Conservation (phyloP, 2,329 filamentous ascomycete genomes). For the Talaromyces sp. region DNA sequence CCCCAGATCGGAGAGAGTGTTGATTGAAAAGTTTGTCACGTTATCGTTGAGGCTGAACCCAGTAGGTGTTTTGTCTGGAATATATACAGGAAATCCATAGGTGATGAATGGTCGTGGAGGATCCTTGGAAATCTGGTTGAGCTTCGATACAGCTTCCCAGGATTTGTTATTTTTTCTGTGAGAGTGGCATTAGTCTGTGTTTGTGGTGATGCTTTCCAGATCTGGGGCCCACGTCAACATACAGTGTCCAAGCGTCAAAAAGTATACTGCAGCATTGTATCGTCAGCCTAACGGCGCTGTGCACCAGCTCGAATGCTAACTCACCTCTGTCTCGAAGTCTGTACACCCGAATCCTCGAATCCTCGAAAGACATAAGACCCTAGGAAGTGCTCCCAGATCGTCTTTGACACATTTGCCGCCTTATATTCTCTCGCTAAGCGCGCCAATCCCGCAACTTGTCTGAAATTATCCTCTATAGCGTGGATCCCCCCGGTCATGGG, state of each 20-base stretch:
- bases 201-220: not conserved
- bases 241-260: conserved; percentile 10
- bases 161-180: not conserved
- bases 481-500: not conserved
- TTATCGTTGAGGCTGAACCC: not conserved
- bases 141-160: not conserved
- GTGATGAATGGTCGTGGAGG: not conserved
- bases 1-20: not conserved
- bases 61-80: not conserved
- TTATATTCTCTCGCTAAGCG: not conserved
- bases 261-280: conserved; percentile 2
- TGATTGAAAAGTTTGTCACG: conserved; percentile 2
- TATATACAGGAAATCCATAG: conserved; percentile 8
- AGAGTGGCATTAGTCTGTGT: not conserved
- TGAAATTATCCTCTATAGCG: not conserved
- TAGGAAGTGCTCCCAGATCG: not conserved
- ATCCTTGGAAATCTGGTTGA: not conserved
- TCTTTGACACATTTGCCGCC: not conserved
- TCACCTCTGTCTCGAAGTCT: not conserved
- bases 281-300: not conserved
- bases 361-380: conserved; percentile 1
- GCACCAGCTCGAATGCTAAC: not conserved
- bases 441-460: not conserved
- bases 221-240: not conserved
- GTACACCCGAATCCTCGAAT: not conserved